These are phyloP conservation scores for Podila minutissima DNA, from an alignment of 192 early-diverging fungal genomes.

Conservation along the genomic window DNA sequence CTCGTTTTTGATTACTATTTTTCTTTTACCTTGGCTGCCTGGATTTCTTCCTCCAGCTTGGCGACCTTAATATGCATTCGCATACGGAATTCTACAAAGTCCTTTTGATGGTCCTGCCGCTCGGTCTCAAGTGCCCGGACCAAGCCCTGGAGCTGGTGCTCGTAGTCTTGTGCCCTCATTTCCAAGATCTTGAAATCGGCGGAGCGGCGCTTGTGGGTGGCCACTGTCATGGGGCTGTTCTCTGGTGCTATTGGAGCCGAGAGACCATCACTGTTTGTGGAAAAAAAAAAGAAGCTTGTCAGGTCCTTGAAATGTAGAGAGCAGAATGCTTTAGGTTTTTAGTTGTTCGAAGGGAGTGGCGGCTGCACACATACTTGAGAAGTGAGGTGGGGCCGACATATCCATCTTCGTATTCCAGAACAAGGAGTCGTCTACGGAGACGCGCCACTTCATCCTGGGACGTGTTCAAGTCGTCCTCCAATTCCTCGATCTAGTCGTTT, in stretches of 20 bases:
- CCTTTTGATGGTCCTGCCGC: conserved; percentile 9
- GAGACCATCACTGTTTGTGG: not conserved
- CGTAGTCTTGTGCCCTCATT: conserved; percentile 11
- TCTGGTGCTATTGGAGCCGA: conserved; percentile 10
- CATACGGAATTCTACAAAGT: conserved; percentile 11
- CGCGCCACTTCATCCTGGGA: conserved; percentile 37
- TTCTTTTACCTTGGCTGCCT: conserved; percentile 41
- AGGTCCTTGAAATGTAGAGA: not conserved
- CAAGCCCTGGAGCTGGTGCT: conserved; percentile 23
- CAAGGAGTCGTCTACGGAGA: conserved; percentile 22
- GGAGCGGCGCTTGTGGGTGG: conserved; percentile 34
- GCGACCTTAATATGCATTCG: conserved; percentile 7
- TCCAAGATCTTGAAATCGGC: conserved; percentile 26
- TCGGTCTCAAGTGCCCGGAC: conserved; percentile 10
- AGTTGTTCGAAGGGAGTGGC: not conserved
- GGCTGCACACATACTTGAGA: not conserved
- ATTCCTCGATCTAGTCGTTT: conserved; percentile 28
- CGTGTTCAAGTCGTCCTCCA: conserved; percentile 14
- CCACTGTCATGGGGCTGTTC: conserved; percentile 31
- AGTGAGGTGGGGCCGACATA: conserved; percentile 24
- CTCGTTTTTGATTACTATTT: too few species aligned
- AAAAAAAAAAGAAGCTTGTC: not conserved
- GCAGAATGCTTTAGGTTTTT: not conserved
- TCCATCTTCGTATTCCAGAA: conserved; percentile 45
- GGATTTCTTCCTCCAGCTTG: conserved; percentile 33